phyloP scores from a whole-genome alignment of 164 flowering plant species.

The Vitis riparia region DNA sequence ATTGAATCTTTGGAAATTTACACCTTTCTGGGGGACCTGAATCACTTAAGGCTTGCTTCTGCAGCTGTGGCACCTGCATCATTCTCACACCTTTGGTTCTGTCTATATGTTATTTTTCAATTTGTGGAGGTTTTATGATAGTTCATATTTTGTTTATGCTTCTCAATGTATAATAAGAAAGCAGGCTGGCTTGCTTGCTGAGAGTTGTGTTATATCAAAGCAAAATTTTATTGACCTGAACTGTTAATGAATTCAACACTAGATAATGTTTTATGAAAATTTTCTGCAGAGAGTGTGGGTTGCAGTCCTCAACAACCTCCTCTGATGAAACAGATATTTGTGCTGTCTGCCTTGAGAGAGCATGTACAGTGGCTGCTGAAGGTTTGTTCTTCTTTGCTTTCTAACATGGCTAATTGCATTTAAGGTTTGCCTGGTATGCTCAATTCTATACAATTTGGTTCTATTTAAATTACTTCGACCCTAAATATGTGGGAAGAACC shows the following conservation, averaged over 20 bases:
- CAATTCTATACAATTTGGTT: too few species aligned
- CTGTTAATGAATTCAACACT: background rate
- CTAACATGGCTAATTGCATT: background rate
- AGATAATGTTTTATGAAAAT: background rate
- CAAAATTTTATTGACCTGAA: background rate
- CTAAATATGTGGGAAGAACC: too few species aligned
- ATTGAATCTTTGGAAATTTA: too few species aligned
- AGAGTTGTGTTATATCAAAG: background rate
- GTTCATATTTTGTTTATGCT: too few species aligned
- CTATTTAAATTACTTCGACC: too few species aligned
- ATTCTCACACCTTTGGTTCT: too few species aligned
- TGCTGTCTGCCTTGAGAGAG: constrained; percentile 93
- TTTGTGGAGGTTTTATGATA: too few species aligned
- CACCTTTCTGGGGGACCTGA: too few species aligned
- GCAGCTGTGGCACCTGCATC: too few species aligned
- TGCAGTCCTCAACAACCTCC: constrained; percentile 51
- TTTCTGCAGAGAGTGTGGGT: constrained; percentile 74
- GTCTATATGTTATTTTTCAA: too few species aligned
- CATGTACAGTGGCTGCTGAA: constrained; percentile 91
- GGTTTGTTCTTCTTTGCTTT: constrained; percentile 40
- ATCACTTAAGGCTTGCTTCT: too few species aligned
- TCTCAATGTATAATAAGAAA: background rate
- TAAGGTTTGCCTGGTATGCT: background rate
- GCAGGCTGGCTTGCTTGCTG: background rate
- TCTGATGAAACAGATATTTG: constrained; percentile 80